phyloP scores from a whole-genome alignment of 1,284 basidiomycete species.

The Malassezia japonica region DNA sequence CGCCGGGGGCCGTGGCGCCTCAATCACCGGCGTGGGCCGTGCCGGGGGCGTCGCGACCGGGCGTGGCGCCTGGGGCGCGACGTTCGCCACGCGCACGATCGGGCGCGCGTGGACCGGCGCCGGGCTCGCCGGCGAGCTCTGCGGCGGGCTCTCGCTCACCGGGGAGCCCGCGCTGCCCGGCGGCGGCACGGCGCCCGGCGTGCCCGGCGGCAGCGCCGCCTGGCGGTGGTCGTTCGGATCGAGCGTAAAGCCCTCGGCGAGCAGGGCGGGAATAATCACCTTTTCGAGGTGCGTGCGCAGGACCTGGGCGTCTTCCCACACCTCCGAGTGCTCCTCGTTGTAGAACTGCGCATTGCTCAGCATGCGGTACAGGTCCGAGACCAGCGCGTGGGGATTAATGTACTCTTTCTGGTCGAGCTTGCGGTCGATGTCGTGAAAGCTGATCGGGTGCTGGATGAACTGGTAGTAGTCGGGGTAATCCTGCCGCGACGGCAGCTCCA shows the following conservation, averaged over 20 bases:
- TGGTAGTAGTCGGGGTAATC: constrained; percentile 45
- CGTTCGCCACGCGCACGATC: not conserved
- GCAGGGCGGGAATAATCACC: constrained; percentile 31
- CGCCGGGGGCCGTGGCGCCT: not conserved
- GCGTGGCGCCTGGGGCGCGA: not conserved
- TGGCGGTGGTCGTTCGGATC: constrained; percentile 41
- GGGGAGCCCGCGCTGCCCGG: not conserved
- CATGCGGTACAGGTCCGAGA: constrained; percentile 38
- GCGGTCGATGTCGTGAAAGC: constrained; percentile 32
- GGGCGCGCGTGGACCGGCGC: not conserved
- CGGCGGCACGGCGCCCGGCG: constrained; percentile 8
- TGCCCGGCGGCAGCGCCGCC: constrained; percentile 30
- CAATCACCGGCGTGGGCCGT: not conserved
- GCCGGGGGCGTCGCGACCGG: not conserved
- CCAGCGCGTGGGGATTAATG: constrained; percentile 34
- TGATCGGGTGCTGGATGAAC: constrained; percentile 33
- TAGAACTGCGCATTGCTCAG: constrained; percentile 43
- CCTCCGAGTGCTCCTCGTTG: constrained; percentile 28
- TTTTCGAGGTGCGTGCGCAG: constrained; percentile 33
- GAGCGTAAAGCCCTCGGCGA: constrained; percentile 43
- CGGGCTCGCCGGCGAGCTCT: not conserved
- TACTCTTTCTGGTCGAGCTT: constrained; percentile 29
- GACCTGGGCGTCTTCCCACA: constrained; percentile 39
- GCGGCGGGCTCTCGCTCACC: not conserved
- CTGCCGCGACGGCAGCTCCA: constrained; percentile 30